These are phyloP conservation scores for Allomyces arbusculus DNA, from an alignment of 192 early-diverging fungal genomes.

Conservation along the genomic window DNA sequence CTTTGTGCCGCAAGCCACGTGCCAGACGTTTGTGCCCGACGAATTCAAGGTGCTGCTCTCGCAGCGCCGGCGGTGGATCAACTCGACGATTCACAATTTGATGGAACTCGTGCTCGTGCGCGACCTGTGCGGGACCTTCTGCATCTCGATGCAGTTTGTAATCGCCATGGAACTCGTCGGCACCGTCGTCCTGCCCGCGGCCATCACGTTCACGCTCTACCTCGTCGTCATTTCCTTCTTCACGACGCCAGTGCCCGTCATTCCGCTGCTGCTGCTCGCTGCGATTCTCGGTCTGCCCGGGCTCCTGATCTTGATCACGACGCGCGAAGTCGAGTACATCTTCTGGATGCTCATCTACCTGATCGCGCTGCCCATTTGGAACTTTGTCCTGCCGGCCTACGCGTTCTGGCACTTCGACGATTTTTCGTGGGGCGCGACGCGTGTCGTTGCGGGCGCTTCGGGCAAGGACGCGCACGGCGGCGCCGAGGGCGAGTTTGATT, in stretches of 20 bases:
- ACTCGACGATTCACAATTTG: conserved; percentile 83
- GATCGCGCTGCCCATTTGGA: conserved; percentile 51
- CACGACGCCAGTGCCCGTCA: conserved; percentile 19
- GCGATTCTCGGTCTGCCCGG: conserved; percentile 56
- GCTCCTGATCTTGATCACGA: conserved; percentile 58
- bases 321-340: conserved; percentile 54
- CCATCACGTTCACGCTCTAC: conserved; percentile 71
- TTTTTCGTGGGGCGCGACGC: conserved; percentile 67
- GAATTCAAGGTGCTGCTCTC: conserved; percentile 63
- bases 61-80: conserved; percentile 85
- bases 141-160: conserved; percentile 86
- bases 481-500: conserved; percentile 51
- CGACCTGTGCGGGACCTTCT: conserved; percentile 76
- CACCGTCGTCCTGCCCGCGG: conserved; percentile 78
- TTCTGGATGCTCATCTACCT: conserved; percentile 72
- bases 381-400: conserved; percentile 53
- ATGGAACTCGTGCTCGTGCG: conserved; percentile 59
- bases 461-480: conserved; percentile 35
- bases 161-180: conserved; percentile 87
- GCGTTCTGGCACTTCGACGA: conserved; percentile 79
- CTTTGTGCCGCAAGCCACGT: conserved; percentile 79
- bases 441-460: conserved; percentile 38
- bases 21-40: conserved; percentile 78
- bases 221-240: conserved; percentile 45
- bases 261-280: conserved; percentile 46